Conservation (phyloP, 73 alveolate species). For the Diophrys sp. region DNA sequence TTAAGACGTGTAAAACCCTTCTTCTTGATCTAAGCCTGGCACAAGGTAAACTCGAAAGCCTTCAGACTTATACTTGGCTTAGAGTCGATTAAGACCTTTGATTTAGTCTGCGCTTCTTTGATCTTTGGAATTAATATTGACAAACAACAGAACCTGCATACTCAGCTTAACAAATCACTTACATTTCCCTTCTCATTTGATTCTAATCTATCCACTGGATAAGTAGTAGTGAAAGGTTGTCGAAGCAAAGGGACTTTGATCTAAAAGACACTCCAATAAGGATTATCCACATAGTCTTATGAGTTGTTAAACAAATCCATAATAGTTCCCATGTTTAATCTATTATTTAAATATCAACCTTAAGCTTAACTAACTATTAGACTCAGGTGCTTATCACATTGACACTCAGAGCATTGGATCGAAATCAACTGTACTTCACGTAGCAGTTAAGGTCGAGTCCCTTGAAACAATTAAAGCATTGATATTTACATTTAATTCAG, state of each 20-base stretch:
- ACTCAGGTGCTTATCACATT: conserved; percentile 25
- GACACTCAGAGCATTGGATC: conserved; percentile 59
- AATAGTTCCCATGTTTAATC: background rate
- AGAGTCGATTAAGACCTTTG: background rate
- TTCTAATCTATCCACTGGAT: too few relatives aligned
- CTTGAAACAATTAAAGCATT: conserved; percentile 25
- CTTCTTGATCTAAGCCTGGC: background rate
- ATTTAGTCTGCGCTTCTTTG: background rate
- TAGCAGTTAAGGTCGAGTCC: conserved; percentile 50
- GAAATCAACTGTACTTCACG: conserved; percentile 70
- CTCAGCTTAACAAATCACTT: too few relatives aligned
- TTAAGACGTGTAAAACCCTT: background rate
- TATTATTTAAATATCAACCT: too few relatives aligned
- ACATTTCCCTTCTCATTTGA: too few relatives aligned
- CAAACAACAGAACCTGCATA: background rate
- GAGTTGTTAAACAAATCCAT: background rate
- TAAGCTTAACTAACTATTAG: conserved; percentile 41
- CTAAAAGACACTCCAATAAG: background rate
- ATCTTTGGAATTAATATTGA: background rate
- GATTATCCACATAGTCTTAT: background rate
- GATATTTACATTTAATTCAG: conserved; percentile 22
- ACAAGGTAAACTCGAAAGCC: background rate
- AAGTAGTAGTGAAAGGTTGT: too few relatives aligned
- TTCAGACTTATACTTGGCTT: background rate
- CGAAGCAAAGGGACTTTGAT: background rate